Percentiles rank a stretch among this genome's conserved stretches.
These are phyloP conservation scores for Canna indica DNA, from an alignment of 176 grass and related monocot species.

Conservation along the genomic window DNA sequence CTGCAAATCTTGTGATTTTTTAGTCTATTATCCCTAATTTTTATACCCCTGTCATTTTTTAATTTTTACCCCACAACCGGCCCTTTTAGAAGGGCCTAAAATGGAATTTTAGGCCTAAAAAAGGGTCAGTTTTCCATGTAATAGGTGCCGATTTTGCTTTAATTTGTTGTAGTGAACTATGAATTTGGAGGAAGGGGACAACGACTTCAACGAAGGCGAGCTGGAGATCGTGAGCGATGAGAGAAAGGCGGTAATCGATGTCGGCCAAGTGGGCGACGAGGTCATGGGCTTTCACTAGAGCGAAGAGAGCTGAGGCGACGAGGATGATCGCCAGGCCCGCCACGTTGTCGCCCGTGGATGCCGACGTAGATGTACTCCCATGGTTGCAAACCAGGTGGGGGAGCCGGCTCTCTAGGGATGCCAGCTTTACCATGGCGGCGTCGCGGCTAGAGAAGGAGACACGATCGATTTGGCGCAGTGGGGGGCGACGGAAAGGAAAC, in stretches of 20 bases:
- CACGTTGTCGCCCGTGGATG: constrained; percentile 22
- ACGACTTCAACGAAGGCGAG: constrained; percentile 69
- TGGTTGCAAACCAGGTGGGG: constrained; percentile 29
- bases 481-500: constrained; percentile 17
- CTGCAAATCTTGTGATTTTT: too few relatives aligned
- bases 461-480: not conserved
- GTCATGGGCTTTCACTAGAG: constrained; percentile 56
- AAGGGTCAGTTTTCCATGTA: too few relatives aligned
- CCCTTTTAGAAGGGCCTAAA: too few relatives aligned
- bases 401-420: constrained; percentile 55
- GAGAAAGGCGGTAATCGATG: constrained; percentile 45
- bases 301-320: constrained; percentile 28
- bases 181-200: constrained; percentile 45
- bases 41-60: too few relatives aligned
- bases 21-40: too few relatives aligned
- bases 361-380: constrained; percentile 83
- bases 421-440: constrained; percentile 64
- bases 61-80: too few relatives aligned
- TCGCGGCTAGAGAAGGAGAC: not conserved
- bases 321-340: constrained; percentile 31
- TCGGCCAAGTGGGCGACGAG: constrained; percentile 57
- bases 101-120: too few relatives aligned
- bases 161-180: too few relatives aligned
- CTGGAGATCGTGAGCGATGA: constrained; percentile 52
- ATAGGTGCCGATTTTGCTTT: too few relatives aligned